Conservation (phyloP, 73 alveolate genomes). For the Paramecium sonneborni region DNA sequence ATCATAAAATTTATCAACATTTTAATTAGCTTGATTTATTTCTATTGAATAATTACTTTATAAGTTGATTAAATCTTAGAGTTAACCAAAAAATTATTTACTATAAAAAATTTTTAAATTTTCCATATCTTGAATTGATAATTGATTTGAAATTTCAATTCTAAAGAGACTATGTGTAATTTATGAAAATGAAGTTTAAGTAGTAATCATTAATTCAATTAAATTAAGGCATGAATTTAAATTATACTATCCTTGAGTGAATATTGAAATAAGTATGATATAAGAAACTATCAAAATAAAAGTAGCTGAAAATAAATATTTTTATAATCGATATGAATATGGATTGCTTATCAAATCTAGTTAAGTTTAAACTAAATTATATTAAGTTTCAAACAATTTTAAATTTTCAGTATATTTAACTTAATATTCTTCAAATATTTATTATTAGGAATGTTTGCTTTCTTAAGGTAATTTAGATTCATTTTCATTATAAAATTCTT, state of each 20-base stretch:
- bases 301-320: neutral
- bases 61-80: neutral
- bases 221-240: neutral
- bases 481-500: neutral
- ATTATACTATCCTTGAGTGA: neutral
- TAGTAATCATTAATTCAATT: neutral
- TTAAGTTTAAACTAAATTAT: neutral
- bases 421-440: neutral
- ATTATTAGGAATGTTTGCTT: neutral
- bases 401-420: neutral
- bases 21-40: neutral
- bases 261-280: neutral
- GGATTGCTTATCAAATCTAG: neutral
- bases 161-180: neutral
- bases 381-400: neutral
- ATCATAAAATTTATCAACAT: neutral
- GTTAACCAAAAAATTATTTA: neutral
- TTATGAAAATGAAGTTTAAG: neutral
- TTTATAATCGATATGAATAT: neutral
- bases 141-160: neutral
- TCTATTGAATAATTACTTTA: neutral
- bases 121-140: neutral
- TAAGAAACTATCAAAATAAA: neutral
- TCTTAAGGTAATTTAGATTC: slow-evolving; percentile 11
- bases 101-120: neutral